A percentile compares a stretch with the other conserved stretches of the same genome.
Evolutionary conservation across 2,329 filamentous ascomycete species (phyloP).

Genomic region (Geosmithia flava): DNA sequence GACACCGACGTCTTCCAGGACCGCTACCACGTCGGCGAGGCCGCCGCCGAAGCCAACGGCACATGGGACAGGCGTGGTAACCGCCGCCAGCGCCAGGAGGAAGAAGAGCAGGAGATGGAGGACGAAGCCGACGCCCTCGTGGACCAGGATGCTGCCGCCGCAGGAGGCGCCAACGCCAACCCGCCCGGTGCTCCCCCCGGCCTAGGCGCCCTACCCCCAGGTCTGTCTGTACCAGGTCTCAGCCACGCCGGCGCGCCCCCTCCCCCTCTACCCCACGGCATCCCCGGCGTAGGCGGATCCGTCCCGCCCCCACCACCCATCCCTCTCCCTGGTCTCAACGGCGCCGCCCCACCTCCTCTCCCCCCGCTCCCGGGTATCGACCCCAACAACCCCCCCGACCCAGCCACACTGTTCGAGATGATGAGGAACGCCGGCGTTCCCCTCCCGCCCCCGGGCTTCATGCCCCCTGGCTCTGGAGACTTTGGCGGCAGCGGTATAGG

Average conservation of each 20-base stretch:
- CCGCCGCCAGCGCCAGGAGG: conserved; percentile 69
- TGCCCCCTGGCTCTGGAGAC: conserved; percentile 25
- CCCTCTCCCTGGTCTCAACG: conserved; percentile 34
- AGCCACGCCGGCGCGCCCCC: conserved; percentile 25
- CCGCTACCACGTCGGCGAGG: conserved; percentile 89
- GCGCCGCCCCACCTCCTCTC: conserved; percentile 21
- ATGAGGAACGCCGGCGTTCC: conserved; percentile 54
- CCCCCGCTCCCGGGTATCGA: conserved; percentile 44
- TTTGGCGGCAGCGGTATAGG: conserved; percentile 18
- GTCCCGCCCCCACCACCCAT: conserved; percentile 34
- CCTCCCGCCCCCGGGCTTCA: conserved; percentile 40
- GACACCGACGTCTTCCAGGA: conserved; percentile 80
- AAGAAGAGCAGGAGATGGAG: conserved; percentile 86
- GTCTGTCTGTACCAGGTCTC: conserved; percentile 24
- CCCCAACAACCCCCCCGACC: conserved; percentile 46
- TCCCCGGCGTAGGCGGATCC: conserved; percentile 38
- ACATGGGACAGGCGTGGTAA: conserved; percentile 78
- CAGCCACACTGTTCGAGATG: conserved; percentile 48
- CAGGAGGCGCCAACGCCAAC: conserved; percentile 31
- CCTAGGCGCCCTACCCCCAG: conserved; percentile 33
- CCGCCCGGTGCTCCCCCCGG: too few species aligned
- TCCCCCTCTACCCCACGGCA: conserved; percentile 23
- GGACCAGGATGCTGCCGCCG: conserved; percentile 50
- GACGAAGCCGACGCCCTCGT: conserved; percentile 88
- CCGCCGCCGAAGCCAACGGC: conserved; percentile 86